Evolutionary conservation across 2,329 filamentous ascomycete genomes (phyloP).

Genomic region (Exophiala sideris): DNA sequence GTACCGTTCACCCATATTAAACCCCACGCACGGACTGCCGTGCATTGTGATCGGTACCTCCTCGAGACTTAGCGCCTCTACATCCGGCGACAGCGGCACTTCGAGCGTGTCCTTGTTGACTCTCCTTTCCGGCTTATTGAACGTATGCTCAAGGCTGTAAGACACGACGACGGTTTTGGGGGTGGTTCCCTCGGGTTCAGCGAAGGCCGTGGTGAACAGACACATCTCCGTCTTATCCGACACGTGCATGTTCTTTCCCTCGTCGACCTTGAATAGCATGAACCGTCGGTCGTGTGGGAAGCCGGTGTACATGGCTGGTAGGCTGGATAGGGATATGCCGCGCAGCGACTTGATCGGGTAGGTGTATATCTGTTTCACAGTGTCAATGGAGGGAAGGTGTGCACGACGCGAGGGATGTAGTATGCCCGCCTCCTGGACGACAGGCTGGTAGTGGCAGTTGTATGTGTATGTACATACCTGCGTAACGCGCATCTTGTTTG

Average conservation of each 20-base stretch:
- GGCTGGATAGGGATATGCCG: constrained; percentile 53
- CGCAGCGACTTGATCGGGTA: constrained; percentile 74
- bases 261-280: constrained; percentile 60
- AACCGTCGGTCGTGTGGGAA: constrained; percentile 66
- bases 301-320: constrained; percentile 59
- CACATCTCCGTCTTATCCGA: constrained; percentile 56
- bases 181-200: constrained; percentile 20
- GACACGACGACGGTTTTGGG: constrained; percentile 30
- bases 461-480: constrained; percentile 4
- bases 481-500: constrained; percentile 12
- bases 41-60: constrained; percentile 58
- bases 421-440: neutral
- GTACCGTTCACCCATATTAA: constrained; percentile 60
- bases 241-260: constrained; percentile 59
- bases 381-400: neutral
- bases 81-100: constrained; percentile 57
- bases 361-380: constrained; percentile 56
- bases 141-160: constrained; percentile 23
- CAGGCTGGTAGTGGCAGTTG: neutral
- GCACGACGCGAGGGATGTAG: neutral
- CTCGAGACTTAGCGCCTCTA: constrained; percentile 39
- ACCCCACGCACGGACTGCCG: constrained; percentile 55
- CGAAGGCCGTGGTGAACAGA: constrained; percentile 56
- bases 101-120: constrained; percentile 41
- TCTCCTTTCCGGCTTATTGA: constrained; percentile 22